phyloP scores from a whole-genome alignment of 2,329 filamentous ascomycete species.

The Fusarium xyrophilum region DNA sequence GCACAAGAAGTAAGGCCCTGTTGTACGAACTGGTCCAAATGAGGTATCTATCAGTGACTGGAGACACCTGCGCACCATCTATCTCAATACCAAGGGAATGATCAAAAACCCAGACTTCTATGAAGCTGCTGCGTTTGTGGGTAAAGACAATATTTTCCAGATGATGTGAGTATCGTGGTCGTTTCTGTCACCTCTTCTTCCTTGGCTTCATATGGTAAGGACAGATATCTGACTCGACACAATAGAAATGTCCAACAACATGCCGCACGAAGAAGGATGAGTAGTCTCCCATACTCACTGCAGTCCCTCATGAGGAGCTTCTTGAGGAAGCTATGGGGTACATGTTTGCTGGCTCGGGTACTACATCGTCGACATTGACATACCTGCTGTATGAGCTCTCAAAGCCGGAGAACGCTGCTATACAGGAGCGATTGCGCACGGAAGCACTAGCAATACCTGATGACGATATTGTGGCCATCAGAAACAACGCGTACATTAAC shows the following conservation, averaged over 20 bases:
- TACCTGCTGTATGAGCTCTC: neutral
- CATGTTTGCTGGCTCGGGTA: neutral
- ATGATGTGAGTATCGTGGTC: neutral
- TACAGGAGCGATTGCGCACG: accelerated
- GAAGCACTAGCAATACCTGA: accelerated
- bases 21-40: neutral
- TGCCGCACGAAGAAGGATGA: neutral
- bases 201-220: no score
- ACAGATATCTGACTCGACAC: neutral
- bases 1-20: neutral
- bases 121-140: neutral
- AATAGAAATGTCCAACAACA: neutral
- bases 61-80: neutral
- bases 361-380: neutral
- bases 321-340: neutral
- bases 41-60: neutral
- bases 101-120: neutral
- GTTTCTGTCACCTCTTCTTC: no score
- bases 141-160: neutral
- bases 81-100: neutral
- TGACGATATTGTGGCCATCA: neutral
- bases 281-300: neutral
- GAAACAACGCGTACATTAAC: neutral
- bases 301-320: neutral
- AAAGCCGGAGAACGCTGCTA: neutral